Base-by-base conservation (phyloP, 768 basidiomycete species). In the Asterophora parasitica region DNA sequence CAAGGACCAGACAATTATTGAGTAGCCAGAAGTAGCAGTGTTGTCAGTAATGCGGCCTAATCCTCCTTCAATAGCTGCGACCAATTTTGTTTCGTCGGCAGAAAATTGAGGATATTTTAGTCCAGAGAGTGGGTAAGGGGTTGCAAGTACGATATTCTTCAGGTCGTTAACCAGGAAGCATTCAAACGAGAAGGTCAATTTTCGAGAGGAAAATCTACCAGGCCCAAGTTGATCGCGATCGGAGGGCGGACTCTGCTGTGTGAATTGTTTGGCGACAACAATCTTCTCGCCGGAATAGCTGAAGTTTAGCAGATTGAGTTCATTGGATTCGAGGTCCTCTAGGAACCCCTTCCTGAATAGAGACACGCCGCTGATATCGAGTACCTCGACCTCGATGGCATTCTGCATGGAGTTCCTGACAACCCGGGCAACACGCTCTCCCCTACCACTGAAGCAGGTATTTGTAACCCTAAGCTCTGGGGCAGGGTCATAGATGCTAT, bases 211-310 rank as follows among this genome's bases (percentile, higher is more conserved):
- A 37, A 12, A 2, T 37, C 7, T 33, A 8, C 9, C 36, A 1
- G 9, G 36, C 32, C n/a, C n/a, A n/a, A n/a, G n/a, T 11, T 33
- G 32, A n/a, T 9, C 32, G 9, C 9, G 32, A n/a, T 9, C 32
- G 9, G 10, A 4, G 32, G 10, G 10, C 4, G 32, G 32, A 33
- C n/a, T n/a, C n/a, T n/a, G 10, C n/a, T 33, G 32, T 33, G 32
- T n/a, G n/a, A 33, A 33, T 37, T 37, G 16, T 8, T 37, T 37
- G 16, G 20, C 36, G 13, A 44, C n/a, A 23, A 37, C 20, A 38
- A 51, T 41, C 17, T 42, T 51, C 16, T 42, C 19, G 7, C 50
- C 50, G 11, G 50, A 42, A 23, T 42, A 2, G 27, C 50, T 51
- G 34, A 46, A 46, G 13, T 27, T n/a, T 13, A 43, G 35, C 13